Evolutionary conservation across 768 basidiomycete genomes (phyloP).

Genomic region (Agaricus subrufescens): DNA sequence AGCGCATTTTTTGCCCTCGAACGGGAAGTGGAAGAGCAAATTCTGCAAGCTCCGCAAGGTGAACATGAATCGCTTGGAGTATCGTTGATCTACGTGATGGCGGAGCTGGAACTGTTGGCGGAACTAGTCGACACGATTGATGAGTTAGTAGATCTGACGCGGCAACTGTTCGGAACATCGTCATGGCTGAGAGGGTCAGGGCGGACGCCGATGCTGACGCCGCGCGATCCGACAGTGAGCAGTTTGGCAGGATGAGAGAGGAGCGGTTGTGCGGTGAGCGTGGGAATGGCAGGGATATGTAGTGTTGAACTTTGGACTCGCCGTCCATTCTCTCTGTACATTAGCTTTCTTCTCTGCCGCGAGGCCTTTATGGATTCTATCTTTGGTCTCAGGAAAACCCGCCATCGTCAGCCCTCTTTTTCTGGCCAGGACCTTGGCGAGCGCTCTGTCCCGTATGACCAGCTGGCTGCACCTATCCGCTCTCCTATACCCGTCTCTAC

Average conservation of each 20-base stretch:
- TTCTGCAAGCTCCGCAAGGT: conserved; percentile 16
- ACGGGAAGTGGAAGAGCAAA: conserved; percentile 26
- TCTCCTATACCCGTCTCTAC: conserved; percentile 57
- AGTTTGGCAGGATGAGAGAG: conserved; percentile 6
- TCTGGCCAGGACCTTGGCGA: conserved; percentile 59
- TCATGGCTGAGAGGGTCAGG: conserved; percentile 28
- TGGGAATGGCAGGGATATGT: conserved; percentile 3
- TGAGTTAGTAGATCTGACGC: conserved; percentile 32
- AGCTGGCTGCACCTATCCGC: conserved; percentile 48
- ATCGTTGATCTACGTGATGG: conserved; percentile 35
- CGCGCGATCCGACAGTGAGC: not conserved
- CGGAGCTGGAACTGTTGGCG: conserved; percentile 37
- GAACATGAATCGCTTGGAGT: conserved; percentile 28
- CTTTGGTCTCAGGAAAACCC: conserved; percentile 61
- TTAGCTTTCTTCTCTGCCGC: conserved; percentile 4
- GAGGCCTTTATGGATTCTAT: conserved; percentile 51
- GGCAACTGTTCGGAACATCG: conserved; percentile 40
- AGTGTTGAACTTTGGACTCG: not conserved
- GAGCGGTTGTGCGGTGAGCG: not conserved
- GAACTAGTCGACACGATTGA: conserved; percentile 39
- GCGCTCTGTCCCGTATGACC: conserved; percentile 71
- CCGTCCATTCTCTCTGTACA: conserved; percentile 9
- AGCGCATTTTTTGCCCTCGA: conserved; percentile 33
- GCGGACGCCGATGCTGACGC: conserved; percentile 3
- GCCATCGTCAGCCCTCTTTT: conserved; percentile 58